Conservation (phyloP, 495 filamentous ascomycete genomes). For the Saxophila tyrrhenica region DNA sequence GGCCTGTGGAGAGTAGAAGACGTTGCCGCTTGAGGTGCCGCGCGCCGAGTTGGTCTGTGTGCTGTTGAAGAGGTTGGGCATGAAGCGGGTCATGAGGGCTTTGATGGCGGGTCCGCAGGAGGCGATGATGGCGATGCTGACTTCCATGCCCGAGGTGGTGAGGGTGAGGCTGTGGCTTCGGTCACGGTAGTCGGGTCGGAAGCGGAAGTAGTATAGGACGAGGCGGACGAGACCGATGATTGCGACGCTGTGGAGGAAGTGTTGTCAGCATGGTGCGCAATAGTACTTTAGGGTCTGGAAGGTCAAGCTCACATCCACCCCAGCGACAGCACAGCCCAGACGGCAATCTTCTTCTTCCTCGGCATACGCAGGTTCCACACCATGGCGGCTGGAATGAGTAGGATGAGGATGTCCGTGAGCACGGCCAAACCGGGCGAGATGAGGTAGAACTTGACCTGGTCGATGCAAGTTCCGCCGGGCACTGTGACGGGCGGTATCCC, state of each 20-base stretch:
- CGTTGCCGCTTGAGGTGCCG: neutral
- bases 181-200: constrained; percentile 11
- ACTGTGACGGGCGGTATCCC: constrained; percentile 31
- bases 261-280: neutral
- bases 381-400: constrained; percentile 39
- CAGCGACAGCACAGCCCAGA: constrained; percentile 33
- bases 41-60: too few species aligned
- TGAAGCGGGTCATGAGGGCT: constrained; percentile 13
- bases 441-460: constrained; percentile 35
- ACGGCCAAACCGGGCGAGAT: constrained; percentile 35
- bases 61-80: constrained; percentile 9
- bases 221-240: constrained; percentile 11
- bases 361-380: constrained; percentile 38
- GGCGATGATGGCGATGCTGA: constrained; percentile 19
- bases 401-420: constrained; percentile 37
- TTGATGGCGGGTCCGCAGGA: constrained; percentile 23
- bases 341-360: constrained; percentile 33
- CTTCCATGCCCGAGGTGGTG: constrained; percentile 21
- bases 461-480: constrained; percentile 31
- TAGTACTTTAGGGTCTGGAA: neutral
- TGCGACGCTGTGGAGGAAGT: constrained; percentile 9
- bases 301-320: constrained; percentile 22
- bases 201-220: constrained; percentile 23
- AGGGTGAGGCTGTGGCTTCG: constrained; percentile 15
- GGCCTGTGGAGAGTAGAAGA: constrained; percentile 1